Percentiles rank a stretch among this genome's conserved stretches.
These are phyloP conservation scores for Vaccinium myrtillus DNA, from an alignment of 148 eudicot species.

Conservation along the genomic window DNA sequence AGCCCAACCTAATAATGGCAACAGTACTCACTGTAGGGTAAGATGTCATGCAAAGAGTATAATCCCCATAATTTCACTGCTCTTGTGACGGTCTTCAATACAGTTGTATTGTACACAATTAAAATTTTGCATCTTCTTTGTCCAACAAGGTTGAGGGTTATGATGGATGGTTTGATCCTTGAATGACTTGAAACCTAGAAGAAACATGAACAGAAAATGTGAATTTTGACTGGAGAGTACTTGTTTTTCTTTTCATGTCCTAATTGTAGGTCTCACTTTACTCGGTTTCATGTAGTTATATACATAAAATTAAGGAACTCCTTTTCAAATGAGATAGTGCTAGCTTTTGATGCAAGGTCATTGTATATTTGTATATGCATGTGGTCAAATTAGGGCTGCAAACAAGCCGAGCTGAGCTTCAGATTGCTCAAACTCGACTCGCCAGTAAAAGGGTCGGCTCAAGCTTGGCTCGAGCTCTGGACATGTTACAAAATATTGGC, in stretches of 20 bases:
- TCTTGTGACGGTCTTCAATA: not conserved
- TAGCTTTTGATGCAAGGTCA: not conserved
- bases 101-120: not conserved
- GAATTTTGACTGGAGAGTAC: not conserved
- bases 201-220: not conserved
- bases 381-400: not conserved
- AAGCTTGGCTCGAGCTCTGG: too few relatives aligned
- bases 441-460: too few relatives aligned
- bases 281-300: not conserved
- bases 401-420: too few relatives aligned
- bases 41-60: constrained; percentile 16
- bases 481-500: too few relatives aligned
- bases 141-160: not conserved
- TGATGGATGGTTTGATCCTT: not conserved
- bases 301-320: not conserved
- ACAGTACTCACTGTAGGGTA: constrained; percentile 70
- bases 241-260: not conserved
- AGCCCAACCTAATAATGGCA: constrained; percentile 50
- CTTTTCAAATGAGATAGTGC: not conserved
- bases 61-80: not conserved
- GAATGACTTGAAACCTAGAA: not conserved
- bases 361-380: not conserved
- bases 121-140: not conserved
- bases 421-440: too few relatives aligned
- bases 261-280: not conserved